Evolutionary conservation across 331 rosid species (phyloP).

Genomic region (Spiraea crenata): DNA sequence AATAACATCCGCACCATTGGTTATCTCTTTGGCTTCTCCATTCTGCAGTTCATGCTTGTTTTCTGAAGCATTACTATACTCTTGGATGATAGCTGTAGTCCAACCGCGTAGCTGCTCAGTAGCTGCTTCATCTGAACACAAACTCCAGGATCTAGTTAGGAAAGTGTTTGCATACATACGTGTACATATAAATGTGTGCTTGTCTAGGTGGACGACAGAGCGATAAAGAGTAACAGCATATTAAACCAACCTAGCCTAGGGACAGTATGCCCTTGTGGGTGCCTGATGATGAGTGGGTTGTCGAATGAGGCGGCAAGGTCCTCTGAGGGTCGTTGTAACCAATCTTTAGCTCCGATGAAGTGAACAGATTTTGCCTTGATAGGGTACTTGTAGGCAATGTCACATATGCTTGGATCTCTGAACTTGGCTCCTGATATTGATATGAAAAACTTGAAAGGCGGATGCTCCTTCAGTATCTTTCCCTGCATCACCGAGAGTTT

Average conservation of each 20-base stretch:
- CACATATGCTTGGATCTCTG: slow-evolving; percentile 71
- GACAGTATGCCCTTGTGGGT: slow-evolving; percentile 89
- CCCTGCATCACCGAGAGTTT: slow-evolving; percentile 44
- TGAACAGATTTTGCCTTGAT: slow-evolving; percentile 74
- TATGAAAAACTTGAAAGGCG: slow-evolving; percentile 56
- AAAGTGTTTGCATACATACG: not conserved
- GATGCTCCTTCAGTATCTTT: slow-evolving; percentile 73
- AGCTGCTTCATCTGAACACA: slow-evolving; percentile 57
- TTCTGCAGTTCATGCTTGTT: slow-evolving; percentile 22
- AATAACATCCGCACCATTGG: slow-evolving; percentile 9
- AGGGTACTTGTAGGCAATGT: slow-evolving; percentile 63
- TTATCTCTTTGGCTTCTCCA: slow-evolving; percentile 27
- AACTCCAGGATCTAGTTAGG: not conserved
- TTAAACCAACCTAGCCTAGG: slow-evolving; percentile 65
- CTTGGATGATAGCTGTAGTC: slow-evolving; percentile 28
- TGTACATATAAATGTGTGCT: not conserved
- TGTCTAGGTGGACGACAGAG: not conserved
- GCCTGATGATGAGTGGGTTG: slow-evolving; percentile 65
- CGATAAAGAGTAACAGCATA: not conserved
- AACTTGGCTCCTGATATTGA: slow-evolving; percentile 72
- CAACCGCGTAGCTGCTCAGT: slow-evolving; percentile 40
- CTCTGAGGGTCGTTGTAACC: slow-evolving; percentile 74
- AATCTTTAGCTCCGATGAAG: slow-evolving; percentile 79
- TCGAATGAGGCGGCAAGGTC: slow-evolving; percentile 71
- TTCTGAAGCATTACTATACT: not conserved